Percentiles rank a stretch among this genome's conserved stretches.
Evolutionary conservation across 1,139 yeast genomes (phyloP).

Genomic region (Hanseniaspora sp.): DNA sequence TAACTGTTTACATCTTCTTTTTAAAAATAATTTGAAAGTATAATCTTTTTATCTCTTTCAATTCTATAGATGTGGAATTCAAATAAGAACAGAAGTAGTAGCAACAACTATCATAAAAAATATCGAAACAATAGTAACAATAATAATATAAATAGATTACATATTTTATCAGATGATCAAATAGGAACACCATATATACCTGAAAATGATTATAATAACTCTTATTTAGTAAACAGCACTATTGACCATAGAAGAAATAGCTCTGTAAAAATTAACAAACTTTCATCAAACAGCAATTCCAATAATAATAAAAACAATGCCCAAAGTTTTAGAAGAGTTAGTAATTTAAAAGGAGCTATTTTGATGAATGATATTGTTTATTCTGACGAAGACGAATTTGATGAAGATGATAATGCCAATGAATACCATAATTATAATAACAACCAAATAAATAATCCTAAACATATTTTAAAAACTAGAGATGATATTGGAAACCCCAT

Average conservation of each 20-base stretch:
- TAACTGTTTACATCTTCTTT: too few relatives aligned
- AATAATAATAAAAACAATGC: neutral
- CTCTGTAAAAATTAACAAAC: neutral
- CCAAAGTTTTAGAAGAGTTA: neutral
- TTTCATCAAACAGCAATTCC: neutral
- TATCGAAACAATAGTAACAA: neutral
- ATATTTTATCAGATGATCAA: conserved; percentile 1
- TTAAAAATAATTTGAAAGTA: too few relatives aligned
- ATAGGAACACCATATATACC: conserved; percentile 14
- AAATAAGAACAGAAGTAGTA: neutral
- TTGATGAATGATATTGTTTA: neutral
- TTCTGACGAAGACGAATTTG: neutral
- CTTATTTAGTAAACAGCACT: neutral
- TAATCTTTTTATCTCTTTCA: neutral
- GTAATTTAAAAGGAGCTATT: neutral
- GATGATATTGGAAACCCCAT: conserved; percentile 10
- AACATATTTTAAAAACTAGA: neutral
- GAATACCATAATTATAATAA: neutral
- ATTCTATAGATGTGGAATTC: neutral
- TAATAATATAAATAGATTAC: neutral
- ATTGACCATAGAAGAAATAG: neutral
- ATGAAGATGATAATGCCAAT: neutral
- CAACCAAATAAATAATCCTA: too few relatives aligned
- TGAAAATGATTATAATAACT: neutral
- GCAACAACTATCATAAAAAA: neutral